A percentile compares a stretch with the other conserved stretches of the same genome.
phyloP scores from a whole-genome alignment of 2,329 filamentous ascomycete species.

The Aspergillus sp. region DNA sequence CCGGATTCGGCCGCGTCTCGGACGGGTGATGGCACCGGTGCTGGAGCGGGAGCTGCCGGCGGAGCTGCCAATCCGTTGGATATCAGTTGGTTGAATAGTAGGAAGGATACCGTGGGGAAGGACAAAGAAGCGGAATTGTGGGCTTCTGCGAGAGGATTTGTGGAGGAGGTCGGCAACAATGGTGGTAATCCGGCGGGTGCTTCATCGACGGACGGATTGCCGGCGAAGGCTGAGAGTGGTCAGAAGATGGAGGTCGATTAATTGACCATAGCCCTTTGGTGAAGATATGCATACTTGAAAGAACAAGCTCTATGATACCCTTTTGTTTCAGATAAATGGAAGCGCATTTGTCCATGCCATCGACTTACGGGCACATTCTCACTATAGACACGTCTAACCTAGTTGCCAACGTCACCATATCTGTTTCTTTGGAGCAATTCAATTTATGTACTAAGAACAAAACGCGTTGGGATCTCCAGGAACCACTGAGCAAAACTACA shows the following conservation, averaged over 20 bases:
- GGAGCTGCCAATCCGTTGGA: slow-evolving; percentile 56
- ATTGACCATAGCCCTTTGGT: slow-evolving; percentile 2
- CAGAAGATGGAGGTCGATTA: slow-evolving; percentile 36
- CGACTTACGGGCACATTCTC: not conserved
- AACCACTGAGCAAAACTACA: not conserved
- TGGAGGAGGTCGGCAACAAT: slow-evolving; percentile 34
- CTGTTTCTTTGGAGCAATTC: too few relatives aligned
- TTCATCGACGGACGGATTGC: not conserved
- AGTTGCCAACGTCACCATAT: too few relatives aligned
- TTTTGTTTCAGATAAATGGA: not conserved
- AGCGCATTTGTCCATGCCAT: not conserved
- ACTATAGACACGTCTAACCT: too few relatives aligned
- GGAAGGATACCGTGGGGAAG: slow-evolving; percentile 69
- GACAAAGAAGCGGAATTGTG: slow-evolving; percentile 80
- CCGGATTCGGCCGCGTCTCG: slow-evolving; percentile 30
- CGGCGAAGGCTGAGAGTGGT: slow-evolving; percentile 10
- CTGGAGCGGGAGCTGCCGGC: slow-evolving; percentile 20
- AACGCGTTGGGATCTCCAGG: not conserved
- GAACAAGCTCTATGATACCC: not conserved
- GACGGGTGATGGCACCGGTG: slow-evolving; percentile 22
- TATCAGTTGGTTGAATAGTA: slow-evolving; percentile 81
- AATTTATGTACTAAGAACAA: slow-evolving; percentile 1
- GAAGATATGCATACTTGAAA: not conserved
- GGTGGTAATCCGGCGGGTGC: slow-evolving; percentile 2
- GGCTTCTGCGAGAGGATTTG: slow-evolving; percentile 50